A percentile compares a stretch with the other conserved stretches of the same genome.
These are phyloP conservation scores for Friedmanniomyces endolithicus DNA, from an alignment of 495 filamentous ascomycete species.

Conservation along the genomic window DNA sequence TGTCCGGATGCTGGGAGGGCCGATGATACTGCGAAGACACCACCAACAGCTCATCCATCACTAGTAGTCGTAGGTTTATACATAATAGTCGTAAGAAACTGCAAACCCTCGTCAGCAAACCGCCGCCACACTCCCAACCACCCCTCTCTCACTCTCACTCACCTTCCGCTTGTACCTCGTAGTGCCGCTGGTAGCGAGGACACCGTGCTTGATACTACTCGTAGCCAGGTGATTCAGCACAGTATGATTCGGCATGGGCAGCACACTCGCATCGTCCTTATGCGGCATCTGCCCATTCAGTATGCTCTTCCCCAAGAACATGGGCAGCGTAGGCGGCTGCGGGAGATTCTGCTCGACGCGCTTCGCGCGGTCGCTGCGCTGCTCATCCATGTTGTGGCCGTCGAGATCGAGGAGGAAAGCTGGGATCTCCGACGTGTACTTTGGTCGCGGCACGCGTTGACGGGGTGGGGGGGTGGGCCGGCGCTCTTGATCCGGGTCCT, in stretches of 20 bases:
- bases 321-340: constrained; percentile 71
- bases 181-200: constrained; percentile 92
- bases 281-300: constrained; percentile 79
- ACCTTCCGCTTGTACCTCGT: constrained; percentile 96
- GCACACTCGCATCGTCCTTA: constrained; percentile 94
- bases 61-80: constrained; percentile 66
- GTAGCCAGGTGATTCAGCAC: constrained; percentile 96
- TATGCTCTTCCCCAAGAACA: constrained; percentile 89
- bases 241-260: constrained; percentile 93
- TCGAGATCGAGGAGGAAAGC: constrained; percentile 79
- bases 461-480: constrained; percentile 1
- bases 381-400: constrained; percentile 52
- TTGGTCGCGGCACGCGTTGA: constrained; percentile 28
- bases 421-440: constrained; percentile 58
- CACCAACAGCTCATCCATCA: constrained; percentile 12
- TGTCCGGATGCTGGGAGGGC: background rate
- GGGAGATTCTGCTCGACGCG: constrained; percentile 61
- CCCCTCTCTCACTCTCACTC: constrained; percentile 35
- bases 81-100: constrained; percentile 97
- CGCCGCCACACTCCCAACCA: background rate
- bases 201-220: constrained; percentile 91
- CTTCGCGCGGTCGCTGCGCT: constrained; percentile 54
- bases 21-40: background rate
- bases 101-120: constrained; percentile 4
- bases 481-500: background rate